A percentile compares a stretch with the other conserved stretches of the same genome.
phyloP scores from a whole-genome alignment of 352 stramenopile species.

The Aphanomyces invadans region DNA sequence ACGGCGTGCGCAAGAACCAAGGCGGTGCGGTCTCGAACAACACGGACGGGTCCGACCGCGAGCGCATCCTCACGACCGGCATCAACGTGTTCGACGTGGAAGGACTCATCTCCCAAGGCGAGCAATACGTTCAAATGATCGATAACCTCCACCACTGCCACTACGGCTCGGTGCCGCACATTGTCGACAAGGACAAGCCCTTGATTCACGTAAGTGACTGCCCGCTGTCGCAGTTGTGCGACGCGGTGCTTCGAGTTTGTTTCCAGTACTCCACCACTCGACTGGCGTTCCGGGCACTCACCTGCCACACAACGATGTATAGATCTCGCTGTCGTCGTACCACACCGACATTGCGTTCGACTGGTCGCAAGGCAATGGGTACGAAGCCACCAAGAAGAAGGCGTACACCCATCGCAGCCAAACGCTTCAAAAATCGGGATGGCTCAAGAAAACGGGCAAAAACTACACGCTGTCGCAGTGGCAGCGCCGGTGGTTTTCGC shows the following conservation, averaged over 20 bases:
- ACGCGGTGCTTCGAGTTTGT: neutral
- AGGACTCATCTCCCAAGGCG: conserved; percentile 48
- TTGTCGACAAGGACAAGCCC: conserved; percentile 54
- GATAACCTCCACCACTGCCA: conserved; percentile 69
- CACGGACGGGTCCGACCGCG: conserved; percentile 37
- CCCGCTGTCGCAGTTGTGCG: no score
- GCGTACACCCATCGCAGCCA: conserved; percentile 31
- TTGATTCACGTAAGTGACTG: conserved; percentile 50
- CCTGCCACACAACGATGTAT: neutral
- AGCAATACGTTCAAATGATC: conserved; percentile 72
- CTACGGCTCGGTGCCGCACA: conserved; percentile 63
- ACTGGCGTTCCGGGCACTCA: no score
- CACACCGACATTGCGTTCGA: conserved; percentile 63
- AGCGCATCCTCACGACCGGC: conserved; percentile 72
- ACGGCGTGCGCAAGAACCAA: conserved; percentile 53
- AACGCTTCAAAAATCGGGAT: conserved; percentile 71
- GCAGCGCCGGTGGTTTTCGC: conserved; percentile 67
- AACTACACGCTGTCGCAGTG: conserved; percentile 65
- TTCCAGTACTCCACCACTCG: neutral
- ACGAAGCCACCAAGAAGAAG: conserved; percentile 9
- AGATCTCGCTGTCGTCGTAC: conserved; percentile 55
- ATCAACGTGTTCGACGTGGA: conserved; percentile 81
- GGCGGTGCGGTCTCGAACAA: conserved; percentile 16
- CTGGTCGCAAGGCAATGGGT: conserved; percentile 36
- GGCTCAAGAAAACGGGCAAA: conserved; percentile 75